Conservation (phyloP, 2,329 filamentous ascomycete species). For the Bisporella sp. region DNA sequence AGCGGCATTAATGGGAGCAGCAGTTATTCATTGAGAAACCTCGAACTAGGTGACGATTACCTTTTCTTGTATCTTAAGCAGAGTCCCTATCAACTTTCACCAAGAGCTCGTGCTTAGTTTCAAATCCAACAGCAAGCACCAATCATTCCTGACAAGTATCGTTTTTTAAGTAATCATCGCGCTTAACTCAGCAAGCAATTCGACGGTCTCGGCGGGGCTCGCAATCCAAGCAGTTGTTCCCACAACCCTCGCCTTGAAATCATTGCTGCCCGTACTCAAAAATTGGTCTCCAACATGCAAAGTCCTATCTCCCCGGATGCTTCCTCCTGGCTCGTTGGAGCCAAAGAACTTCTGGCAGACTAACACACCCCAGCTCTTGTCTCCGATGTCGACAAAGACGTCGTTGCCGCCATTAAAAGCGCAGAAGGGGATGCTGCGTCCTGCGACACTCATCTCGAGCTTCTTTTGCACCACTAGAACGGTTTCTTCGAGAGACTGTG, state of each 20-base stretch:
- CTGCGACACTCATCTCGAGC: slow-evolving; percentile 71
- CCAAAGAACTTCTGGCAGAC: slow-evolving; percentile 91
- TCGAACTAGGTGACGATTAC: too few relatives aligned
- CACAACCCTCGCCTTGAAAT: slow-evolving; percentile 89
- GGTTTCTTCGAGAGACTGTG: slow-evolving; percentile 82
- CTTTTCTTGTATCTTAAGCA: too few relatives aligned
- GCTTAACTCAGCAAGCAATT: slow-evolving; percentile 76
- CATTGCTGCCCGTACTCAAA: slow-evolving; percentile 87
- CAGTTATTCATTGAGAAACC: too few relatives aligned
- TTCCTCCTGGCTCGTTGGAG: slow-evolving; percentile 27
- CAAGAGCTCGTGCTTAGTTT: too few relatives aligned
- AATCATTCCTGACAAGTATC: too few relatives aligned
- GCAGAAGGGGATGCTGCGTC: slow-evolving; percentile 73
- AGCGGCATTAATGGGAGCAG: too few relatives aligned
- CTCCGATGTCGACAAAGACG: slow-evolving; percentile 96
- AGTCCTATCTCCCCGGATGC: slow-evolving; percentile 67
- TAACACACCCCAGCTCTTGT: slow-evolving; percentile 92
- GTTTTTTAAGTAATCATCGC: slow-evolving; percentile 32
- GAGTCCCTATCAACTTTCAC: too few relatives aligned
- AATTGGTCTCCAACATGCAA: slow-evolving; percentile 97
- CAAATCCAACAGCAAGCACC: too few relatives aligned
- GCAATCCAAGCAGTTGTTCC: slow-evolving; percentile 98
- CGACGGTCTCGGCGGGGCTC: slow-evolving; percentile 83
- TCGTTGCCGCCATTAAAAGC: slow-evolving; percentile 98
- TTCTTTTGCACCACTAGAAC: slow-evolving; percentile 92